Base-by-base conservation (phyloP, 2,329 filamentous ascomycete genomes). In the Xylariaceae sp. region DNA sequence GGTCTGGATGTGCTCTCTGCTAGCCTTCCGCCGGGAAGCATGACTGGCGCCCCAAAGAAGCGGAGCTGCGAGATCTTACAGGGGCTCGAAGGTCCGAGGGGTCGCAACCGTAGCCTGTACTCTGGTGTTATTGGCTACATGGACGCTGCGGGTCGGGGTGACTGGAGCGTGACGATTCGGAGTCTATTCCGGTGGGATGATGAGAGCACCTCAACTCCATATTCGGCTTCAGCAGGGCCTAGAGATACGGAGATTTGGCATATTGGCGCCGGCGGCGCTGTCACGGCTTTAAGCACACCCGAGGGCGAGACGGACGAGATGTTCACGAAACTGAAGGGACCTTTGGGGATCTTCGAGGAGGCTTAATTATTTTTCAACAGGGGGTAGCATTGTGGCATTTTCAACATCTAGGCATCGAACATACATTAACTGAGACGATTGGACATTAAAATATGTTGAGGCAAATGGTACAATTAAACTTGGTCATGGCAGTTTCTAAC, bases 11-110 rank as follows among this genome's bases (percentile, higher is more conserved):
- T 92, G 4, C 77, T 97, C 0, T 80, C 85, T 0, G 77, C 82
- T 6, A 86, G 83, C 38, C 74, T 97, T 1, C 92, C 93, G 0
- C 90, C 93, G 0, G 92, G 93, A 0, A 92, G 86, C 58, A 97
- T 97, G 93, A 97, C 92, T 2, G 93, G 93, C 6, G 92, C 92
- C 1, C 93, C 92, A 0, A 97, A 97, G 73, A 91, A 92, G 67
- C 79, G 92, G 38, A 92, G 86, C 53, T 96, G 92, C 64, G 85
- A 95, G 70, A 77, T 96, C 37, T 72, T 97, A 17, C 74, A 76
- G 48, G 68, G 74, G 3, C 75, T 95, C 34, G 91, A 95, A 66
- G 68, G 51, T 11, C 50, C 49, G 37, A 48, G 67, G 16, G 63
- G 72, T 4, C 67, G 70, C 46, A 77, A 83, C 55, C 74, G 92